These are phyloP conservation scores for Metschnikowia arizonensis DNA, from an alignment of 805 yeast species.

Conservation along the genomic window DNA sequence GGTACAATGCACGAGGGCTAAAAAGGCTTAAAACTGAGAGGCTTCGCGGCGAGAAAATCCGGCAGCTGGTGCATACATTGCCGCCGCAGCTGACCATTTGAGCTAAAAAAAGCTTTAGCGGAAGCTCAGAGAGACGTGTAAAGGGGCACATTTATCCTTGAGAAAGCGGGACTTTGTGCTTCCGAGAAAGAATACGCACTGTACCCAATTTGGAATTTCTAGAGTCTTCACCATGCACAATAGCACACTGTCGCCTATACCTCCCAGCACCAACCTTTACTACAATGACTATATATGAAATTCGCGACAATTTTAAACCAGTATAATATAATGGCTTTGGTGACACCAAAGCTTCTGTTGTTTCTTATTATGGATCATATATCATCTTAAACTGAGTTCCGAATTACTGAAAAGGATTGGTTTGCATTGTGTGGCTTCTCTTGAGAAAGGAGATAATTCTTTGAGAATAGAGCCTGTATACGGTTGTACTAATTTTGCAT, in stretches of 20 bases:
- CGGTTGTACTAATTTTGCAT: no score
- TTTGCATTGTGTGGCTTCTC: no score
- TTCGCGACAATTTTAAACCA: not conserved
- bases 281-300: not conserved
- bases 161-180: not conserved
- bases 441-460: no score
- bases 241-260: not conserved
- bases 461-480: no score
- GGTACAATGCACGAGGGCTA: slow-evolving; percentile 2
- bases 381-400: no score
- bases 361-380: no score
- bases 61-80: slow-evolving; percentile 5
- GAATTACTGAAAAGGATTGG: no score
- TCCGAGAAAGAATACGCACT: slow-evolving; percentile 1
- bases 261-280: not conserved
- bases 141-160: not conserved
- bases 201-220: not conserved
- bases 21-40: not conserved
- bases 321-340: no score
- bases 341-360: no score
- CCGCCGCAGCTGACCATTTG: not conserved
- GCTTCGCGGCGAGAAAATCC: not conserved
- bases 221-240: not conserved
- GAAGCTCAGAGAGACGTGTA: not conserved
- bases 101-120: not conserved